phyloP scores from a whole-genome alignment of 305 asterid genomes.

The Plantago coronopus region DNA sequence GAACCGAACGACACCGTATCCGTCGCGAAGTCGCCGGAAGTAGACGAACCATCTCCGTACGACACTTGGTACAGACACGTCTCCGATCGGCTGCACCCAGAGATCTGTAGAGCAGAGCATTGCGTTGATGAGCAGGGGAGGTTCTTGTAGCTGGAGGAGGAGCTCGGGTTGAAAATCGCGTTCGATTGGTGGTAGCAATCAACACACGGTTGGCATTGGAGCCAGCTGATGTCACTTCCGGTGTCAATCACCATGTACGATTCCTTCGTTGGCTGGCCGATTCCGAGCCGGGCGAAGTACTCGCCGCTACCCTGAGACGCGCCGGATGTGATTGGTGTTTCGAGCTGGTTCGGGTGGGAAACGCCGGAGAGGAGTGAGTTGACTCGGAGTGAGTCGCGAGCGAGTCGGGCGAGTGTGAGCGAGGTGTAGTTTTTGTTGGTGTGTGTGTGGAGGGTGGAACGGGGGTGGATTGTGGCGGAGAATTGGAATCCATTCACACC shows the following conservation, averaged over 20 bases:
- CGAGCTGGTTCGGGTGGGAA: conserved; percentile 28
- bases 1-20: conserved; percentile 63
- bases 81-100: conserved; percentile 40
- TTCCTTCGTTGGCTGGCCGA: conserved; percentile 55
- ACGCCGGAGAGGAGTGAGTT: conserved; percentile 27
- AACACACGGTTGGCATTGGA: conserved; percentile 63
- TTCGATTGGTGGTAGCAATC: conserved; percentile 56
- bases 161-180: conserved; percentile 51
- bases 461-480: conserved; percentile 44
- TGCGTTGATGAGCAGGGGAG: conserved; percentile 41
- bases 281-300: conserved; percentile 58
- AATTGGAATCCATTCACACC: background rate
- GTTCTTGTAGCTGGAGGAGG: conserved; percentile 36
- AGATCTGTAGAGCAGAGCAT: conserved; percentile 44
- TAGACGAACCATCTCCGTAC: conserved; percentile 79
- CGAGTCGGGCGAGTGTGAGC: conserved; percentile 45
- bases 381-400: conserved; percentile 47
- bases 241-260: conserved; percentile 47
- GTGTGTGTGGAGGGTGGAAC: conserved; percentile 27
- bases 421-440: conserved; percentile 34
- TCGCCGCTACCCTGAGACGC: conserved; percentile 62
- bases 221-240: conserved; percentile 73
- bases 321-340: conserved; percentile 56
- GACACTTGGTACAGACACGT: conserved; percentile 57
- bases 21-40: conserved; percentile 59